phyloP scores from a whole-genome alignment of 805 yeast species.

The Metschnikowia chrysomelidarum region DNA sequence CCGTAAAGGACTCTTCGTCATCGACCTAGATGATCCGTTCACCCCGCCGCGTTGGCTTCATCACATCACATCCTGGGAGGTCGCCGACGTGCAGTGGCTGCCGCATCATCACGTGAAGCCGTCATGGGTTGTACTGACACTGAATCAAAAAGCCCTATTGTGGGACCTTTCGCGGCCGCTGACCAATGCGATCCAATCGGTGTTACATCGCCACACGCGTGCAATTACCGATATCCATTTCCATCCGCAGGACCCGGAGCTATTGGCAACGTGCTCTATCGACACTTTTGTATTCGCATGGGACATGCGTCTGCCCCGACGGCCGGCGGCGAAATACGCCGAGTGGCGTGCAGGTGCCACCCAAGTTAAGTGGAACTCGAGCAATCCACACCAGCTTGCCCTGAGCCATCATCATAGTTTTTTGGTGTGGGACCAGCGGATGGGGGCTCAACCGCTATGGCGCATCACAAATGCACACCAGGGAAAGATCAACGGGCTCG shows the following conservation, averaged over 20 bases:
- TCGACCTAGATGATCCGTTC: conserved; percentile 95
- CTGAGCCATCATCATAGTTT: conserved; percentile 81
- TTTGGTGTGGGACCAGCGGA: conserved; percentile 85
- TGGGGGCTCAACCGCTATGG: conserved; percentile 72
- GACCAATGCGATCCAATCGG: conserved; percentile 75
- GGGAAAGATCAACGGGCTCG: conserved; percentile 88
- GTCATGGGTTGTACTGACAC: conserved; percentile 88
- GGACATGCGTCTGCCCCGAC: conserved; percentile 82
- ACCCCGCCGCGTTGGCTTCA: conserved; percentile 92
- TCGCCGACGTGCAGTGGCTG: conserved; percentile 98
- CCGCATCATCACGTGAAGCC: conserved; percentile 88
- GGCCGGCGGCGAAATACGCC: conserved; percentile 77
- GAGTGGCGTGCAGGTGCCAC: conserved; percentile 95
- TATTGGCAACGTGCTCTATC: conserved; percentile 88
- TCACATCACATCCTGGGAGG: conserved; percentile 95
- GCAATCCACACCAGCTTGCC: conserved; percentile 74
- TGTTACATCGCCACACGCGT: conserved; percentile 83
- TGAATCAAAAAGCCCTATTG: conserved; percentile 91
- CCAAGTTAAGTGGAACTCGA: conserved; percentile 90
- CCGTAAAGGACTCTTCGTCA: conserved; percentile 73
- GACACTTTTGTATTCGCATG: conserved; percentile 85
- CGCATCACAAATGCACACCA: conserved; percentile 65
- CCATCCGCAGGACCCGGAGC: conserved; percentile 82
- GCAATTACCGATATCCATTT: conserved; percentile 96
- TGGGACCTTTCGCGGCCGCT: conserved; percentile 85